phyloP scores from a whole-genome alignment of 2,329 filamentous ascomycete species.

The Penicillium sp. region DNA sequence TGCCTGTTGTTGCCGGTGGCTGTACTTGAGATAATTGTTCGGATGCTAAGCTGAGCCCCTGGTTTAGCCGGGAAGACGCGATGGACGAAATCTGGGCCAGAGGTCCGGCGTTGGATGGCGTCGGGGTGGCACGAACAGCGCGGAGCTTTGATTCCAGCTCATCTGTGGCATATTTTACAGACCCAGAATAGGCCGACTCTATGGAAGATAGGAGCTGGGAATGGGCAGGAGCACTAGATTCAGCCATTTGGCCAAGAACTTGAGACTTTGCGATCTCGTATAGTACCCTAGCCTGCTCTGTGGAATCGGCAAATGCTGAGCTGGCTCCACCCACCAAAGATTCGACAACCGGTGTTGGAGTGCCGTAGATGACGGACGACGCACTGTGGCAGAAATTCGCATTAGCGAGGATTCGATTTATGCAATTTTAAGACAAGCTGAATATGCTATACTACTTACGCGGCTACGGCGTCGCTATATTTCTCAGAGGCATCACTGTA shows the following conservation, averaged over 20 bases:
- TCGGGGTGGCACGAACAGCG: conserved; percentile 53
- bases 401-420: conserved; percentile 3
- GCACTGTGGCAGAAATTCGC: neutral
- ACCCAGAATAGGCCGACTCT: conserved; percentile 21
- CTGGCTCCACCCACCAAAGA: conserved; percentile 2
- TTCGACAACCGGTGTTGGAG: conserved; percentile 3
- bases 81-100: conserved; percentile 62
- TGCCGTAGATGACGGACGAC: conserved; percentile 6
- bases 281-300: conserved; percentile 64
- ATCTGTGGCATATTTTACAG: conserved; percentile 20
- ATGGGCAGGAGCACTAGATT: conserved; percentile 53
- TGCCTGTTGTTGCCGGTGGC: conserved; percentile 61
- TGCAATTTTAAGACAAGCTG: neutral
- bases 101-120: conserved; percentile 37
- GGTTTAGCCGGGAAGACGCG: conserved; percentile 66
- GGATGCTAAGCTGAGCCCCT: conserved; percentile 68
- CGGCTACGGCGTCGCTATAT: conserved; percentile 57
- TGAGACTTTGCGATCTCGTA: conserved; percentile 69
- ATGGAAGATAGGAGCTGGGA: conserved; percentile 38
- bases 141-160: conserved; percentile 14
- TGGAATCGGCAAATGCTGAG: conserved; percentile 48
- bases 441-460: conserved; percentile 40
- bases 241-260: conserved; percentile 65
- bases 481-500: conserved; percentile 52
- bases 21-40: conserved; percentile 69